Percentiles rank a stretch among this genome's conserved stretches.
Evolutionary conservation across 108 stramenopile genomes (phyloP).

Genomic region (Skeletonema menzelii): DNA sequence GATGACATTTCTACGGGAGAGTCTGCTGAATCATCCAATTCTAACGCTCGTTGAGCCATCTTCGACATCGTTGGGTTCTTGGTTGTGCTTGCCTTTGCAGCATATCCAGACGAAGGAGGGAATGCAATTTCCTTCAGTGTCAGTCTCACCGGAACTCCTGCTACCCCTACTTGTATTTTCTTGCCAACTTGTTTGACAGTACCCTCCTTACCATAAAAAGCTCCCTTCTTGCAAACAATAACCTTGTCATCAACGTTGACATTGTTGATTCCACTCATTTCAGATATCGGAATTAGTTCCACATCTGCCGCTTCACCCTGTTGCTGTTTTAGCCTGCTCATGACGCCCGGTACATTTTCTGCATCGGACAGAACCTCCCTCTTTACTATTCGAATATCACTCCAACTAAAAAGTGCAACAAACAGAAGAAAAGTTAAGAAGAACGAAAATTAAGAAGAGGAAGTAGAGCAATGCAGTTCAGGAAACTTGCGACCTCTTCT

Average conservation of each 20-base stretch:
- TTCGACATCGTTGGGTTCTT: constrained; percentile 41
- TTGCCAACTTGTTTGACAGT: constrained; percentile 57
- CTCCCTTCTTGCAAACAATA: constrained; percentile 64
- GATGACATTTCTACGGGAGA: constrained; percentile 8
- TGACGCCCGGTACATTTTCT: constrained; percentile 65
- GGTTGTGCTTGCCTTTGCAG: not conserved
- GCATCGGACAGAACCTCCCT: constrained; percentile 78
- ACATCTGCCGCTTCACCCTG: constrained; percentile 27
- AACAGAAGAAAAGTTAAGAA: not conserved
- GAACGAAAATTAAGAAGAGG: too few relatives aligned
- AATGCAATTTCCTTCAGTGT: constrained; percentile 71
- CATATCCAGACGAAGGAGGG: constrained; percentile 16
- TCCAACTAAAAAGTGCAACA: constrained; percentile 60
- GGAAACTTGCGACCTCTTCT: not conserved
- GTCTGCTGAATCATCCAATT: constrained; percentile 17
- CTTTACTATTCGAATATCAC: constrained; percentile 83
- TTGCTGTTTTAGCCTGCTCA: constrained; percentile 48
- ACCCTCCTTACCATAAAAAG: constrained; percentile 72
- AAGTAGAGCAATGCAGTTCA: not conserved
- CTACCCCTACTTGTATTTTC: constrained; percentile 66
- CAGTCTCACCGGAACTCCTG: constrained; percentile 53
- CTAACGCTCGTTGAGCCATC: constrained; percentile 65
- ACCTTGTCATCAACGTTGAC: constrained; percentile 66
- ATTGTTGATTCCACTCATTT: constrained; percentile 52
- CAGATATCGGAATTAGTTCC: constrained; percentile 77